phyloP scores from a whole-genome alignment of 116 monocot genomes.

The Posidonia oceanica region DNA sequence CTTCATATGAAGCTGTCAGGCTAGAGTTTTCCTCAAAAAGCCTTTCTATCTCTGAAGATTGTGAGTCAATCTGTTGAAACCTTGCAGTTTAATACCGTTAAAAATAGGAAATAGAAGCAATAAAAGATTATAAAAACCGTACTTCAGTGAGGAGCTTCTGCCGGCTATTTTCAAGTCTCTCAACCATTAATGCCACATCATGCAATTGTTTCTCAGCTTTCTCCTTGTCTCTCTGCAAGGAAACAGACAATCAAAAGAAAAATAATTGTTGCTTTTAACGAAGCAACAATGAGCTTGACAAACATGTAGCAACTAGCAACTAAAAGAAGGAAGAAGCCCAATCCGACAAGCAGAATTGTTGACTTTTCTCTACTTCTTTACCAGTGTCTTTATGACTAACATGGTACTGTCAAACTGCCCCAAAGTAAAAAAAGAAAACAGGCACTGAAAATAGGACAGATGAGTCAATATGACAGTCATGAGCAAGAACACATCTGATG shows the following conservation, averaged over 20 bases:
- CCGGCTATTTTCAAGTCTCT: conserved; percentile 85
- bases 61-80: conserved; percentile 77
- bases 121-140: conserved; percentile 1
- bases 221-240: conserved; percentile 65
- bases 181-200: conserved; percentile 94
- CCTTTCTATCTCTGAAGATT: conserved; percentile 95
- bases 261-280: no score
- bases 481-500: no score
- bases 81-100: neutral
- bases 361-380: no score
- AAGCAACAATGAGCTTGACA: no score
- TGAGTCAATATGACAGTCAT: no score
- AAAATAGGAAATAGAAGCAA: neutral
- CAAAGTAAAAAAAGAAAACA: no score
- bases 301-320: no score
- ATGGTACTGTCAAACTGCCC: no score
- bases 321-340: no score
- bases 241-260: neutral
- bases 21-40: conserved; percentile 91
- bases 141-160: conserved; percentile 91
- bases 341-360: no score
- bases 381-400: no score
- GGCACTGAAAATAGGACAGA: no score
- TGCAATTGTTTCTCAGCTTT: conserved; percentile 83
- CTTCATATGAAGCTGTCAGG: conserved; percentile 51